Conservation (phyloP, 2,329 filamentous ascomycete genomes). For the Claviceps sp. region DNA sequence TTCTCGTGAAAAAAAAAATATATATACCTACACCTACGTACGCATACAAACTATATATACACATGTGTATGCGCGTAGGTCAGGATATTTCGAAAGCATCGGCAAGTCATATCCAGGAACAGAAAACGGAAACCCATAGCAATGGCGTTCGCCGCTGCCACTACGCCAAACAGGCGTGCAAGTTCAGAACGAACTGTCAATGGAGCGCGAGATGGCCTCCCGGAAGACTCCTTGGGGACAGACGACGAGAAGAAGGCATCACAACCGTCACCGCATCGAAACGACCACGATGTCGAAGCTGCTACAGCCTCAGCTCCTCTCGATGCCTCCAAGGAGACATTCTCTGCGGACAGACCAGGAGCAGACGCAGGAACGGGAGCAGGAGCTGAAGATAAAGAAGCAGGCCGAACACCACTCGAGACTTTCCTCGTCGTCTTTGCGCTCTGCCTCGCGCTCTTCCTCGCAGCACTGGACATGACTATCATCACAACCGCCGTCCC, state of each 20-base stretch:
- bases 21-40: no score
- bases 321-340: not conserved
- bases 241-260: not conserved
- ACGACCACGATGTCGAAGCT: conserved; percentile 5
- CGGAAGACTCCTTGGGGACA: conserved; percentile 3
- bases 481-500: conserved; percentile 56
- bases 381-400: conserved; percentile 15
- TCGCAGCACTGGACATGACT: conserved; percentile 43
- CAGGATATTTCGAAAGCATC: not conserved
- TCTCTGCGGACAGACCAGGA: not conserved
- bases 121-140: no score
- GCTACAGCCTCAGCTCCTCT: conserved; percentile 1
- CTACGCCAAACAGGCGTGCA: conserved; percentile 10
- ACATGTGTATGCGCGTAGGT: no score
- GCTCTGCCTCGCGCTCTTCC: conserved; percentile 32
- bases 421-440: conserved; percentile 27
- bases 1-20: no score
- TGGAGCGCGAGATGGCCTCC: conserved; percentile 10
- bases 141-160: conserved; percentile 2
- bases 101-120: not conserved
- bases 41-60: no score
- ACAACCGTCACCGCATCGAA: not conserved
- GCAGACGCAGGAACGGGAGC: not conserved
- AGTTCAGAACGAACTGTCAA: conserved; percentile 18
- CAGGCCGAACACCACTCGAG: conserved; percentile 23